These are phyloP conservation scores for Rhizopus delemar DNA, from an alignment of 371 early-diverging fungal species.

Conservation along the genomic window DNA sequence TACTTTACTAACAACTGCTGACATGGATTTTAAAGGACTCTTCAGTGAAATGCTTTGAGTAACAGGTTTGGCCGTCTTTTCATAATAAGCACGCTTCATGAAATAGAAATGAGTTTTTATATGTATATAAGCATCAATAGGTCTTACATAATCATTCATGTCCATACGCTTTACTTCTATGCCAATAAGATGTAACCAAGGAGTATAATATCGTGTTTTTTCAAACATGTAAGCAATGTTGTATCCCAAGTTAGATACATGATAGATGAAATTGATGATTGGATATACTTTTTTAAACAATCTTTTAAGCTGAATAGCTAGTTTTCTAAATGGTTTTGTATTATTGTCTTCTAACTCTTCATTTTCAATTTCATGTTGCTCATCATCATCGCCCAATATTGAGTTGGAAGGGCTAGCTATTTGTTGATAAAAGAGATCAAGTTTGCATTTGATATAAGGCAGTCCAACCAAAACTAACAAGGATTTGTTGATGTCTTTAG, in stretches of 20 bases:
- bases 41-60: slow-evolving; percentile 17
- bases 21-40: slow-evolving; percentile 23
- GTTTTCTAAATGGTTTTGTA: slow-evolving; percentile 18
- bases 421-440: slow-evolving; percentile 74
- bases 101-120: background rate
- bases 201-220: slow-evolving; percentile 75
- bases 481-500: slow-evolving; percentile 61
- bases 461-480: slow-evolving; percentile 71
- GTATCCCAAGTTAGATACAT: slow-evolving; percentile 63
- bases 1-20: slow-evolving; percentile 50
- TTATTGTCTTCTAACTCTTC: slow-evolving; percentile 36
- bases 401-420: slow-evolving; percentile 69
- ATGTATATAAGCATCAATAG: slow-evolving; percentile 1
- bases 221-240: slow-evolving; percentile 83
- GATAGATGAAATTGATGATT: slow-evolving; percentile 64
- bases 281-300: slow-evolving; percentile 70
- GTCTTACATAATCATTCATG: slow-evolving; percentile 76
- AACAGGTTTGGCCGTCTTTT: slow-evolving; percentile 25
- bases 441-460: slow-evolving; percentile 74
- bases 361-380: slow-evolving; percentile 38
- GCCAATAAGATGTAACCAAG: slow-evolving; percentile 78
- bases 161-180: slow-evolving; percentile 79
- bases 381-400: slow-evolving; percentile 64
- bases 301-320: slow-evolving; percentile 41
- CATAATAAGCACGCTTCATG: slow-evolving; percentile 43